Evolutionary conservation across 2,329 filamentous ascomycete genomes (phyloP).

Genomic region (Trichophyton rubrum): DNA sequence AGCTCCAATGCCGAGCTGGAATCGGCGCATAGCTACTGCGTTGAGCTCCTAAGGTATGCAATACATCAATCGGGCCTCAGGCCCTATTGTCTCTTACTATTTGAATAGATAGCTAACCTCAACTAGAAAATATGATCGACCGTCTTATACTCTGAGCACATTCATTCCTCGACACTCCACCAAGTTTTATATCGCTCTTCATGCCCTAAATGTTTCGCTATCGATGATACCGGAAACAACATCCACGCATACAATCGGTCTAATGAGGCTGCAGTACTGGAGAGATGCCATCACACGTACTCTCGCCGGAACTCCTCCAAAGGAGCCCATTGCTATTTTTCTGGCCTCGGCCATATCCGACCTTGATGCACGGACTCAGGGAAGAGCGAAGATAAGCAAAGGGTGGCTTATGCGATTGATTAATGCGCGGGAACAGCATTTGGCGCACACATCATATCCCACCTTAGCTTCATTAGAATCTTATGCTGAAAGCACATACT

Average conservation of each 20-base stretch:
- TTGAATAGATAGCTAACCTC: not conserved
- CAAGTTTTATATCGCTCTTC: slow-evolving; percentile 79
- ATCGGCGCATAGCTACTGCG: slow-evolving; percentile 46
- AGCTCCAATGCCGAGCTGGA: slow-evolving; percentile 38
- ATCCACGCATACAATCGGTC: slow-evolving; percentile 72
- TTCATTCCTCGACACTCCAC: slow-evolving; percentile 65
- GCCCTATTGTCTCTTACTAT: not conserved
- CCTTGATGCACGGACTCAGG: slow-evolving; percentile 36
- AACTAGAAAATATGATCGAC: slow-evolving; percentile 71
- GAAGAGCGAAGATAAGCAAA: slow-evolving; percentile 44
- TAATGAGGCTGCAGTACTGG: slow-evolving; percentile 92
- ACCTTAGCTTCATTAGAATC: slow-evolving; percentile 62
- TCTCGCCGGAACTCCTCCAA: slow-evolving; percentile 65
- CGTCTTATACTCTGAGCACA: slow-evolving; percentile 72
- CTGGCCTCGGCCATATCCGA: slow-evolving; percentile 59
- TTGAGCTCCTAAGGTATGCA: slow-evolving; percentile 43
- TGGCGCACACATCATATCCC: slow-evolving; percentile 71
- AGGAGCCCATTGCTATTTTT: slow-evolving; percentile 81
- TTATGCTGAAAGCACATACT: slow-evolving; percentile 91
- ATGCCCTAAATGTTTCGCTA: slow-evolving; percentile 85
- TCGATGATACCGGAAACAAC: slow-evolving; percentile 82
- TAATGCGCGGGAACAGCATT: slow-evolving; percentile 65
- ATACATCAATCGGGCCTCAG: not conserved
- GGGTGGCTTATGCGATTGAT: slow-evolving; percentile 69
- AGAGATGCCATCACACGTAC: slow-evolving; percentile 69